phyloP scores from a whole-genome alignment of 2,329 filamentous ascomycete genomes.

The Cercospora janseana region DNA sequence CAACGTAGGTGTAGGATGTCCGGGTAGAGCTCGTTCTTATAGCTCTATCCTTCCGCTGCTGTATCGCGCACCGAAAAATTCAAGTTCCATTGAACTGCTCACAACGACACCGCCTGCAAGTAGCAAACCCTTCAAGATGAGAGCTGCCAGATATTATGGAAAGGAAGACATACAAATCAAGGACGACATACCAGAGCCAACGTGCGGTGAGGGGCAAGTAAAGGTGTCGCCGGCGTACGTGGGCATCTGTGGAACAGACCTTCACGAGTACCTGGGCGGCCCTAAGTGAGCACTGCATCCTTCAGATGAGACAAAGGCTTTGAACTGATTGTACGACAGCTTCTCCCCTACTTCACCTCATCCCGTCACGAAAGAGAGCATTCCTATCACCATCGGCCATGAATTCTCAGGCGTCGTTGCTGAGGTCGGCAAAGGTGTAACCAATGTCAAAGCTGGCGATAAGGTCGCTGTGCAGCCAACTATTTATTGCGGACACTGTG shows the following conservation, averaged over 20 bases:
- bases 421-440: conserved; percentile 51
- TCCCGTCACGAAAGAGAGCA: conserved; percentile 55
- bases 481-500: conserved; percentile 57
- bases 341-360: conserved; percentile 55
- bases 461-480: conserved; percentile 60
- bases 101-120: background rate
- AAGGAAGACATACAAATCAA: conserved; percentile 57
- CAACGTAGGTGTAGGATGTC: background rate
- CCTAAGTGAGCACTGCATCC: conserved; percentile 34
- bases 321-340: conserved; percentile 33
- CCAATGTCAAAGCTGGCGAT: conserved; percentile 54
- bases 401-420: conserved; percentile 62
- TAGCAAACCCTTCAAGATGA: conserved; percentile 42
- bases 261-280: conserved; percentile 38
- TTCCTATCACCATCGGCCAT: conserved; percentile 62
- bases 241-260: conserved; percentile 52
- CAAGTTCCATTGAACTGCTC: background rate
- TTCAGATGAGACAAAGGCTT: too few species aligned
- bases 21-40: background rate
- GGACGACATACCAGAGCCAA: conserved; percentile 48
- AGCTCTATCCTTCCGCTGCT: background rate
- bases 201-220: conserved; percentile 53
- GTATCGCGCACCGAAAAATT: background rate
- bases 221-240: conserved; percentile 47
- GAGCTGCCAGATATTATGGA: conserved; percentile 56